Evolutionary conservation across 2,329 filamentous ascomycete genomes (phyloP).

Genomic region (Fusarium scirpi): DNA sequence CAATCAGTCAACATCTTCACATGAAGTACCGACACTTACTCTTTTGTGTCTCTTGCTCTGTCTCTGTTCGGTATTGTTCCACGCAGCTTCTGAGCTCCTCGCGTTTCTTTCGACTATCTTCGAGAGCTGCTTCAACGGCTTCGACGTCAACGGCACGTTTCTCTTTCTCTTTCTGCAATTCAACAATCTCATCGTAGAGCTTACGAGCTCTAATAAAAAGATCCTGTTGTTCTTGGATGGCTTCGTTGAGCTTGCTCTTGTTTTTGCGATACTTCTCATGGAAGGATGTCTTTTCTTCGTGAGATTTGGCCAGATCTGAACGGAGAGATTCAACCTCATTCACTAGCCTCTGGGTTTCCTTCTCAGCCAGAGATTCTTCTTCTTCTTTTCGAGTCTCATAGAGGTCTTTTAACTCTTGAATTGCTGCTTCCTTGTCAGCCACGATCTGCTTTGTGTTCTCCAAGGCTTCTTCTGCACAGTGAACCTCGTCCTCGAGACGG

Average conservation of each 20-base stretch:
- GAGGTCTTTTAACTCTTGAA: conserved; percentile 43
- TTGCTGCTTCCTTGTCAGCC: conserved; percentile 38
- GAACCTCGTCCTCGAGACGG: conserved; percentile 44
- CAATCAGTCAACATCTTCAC: conserved; percentile 1
- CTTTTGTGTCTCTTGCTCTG: conserved; percentile 37
- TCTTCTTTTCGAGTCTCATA: conserved; percentile 47
- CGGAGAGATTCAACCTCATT: conserved; percentile 48
- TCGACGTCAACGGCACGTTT: conserved; percentile 39
- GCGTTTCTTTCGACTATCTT: conserved; percentile 48
- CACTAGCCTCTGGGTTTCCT: conserved; percentile 45
- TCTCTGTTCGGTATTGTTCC: conserved; percentile 43
- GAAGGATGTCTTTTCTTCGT: conserved; percentile 33
- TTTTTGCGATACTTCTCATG: conserved; percentile 53
- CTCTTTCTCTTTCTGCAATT: conserved; percentile 52
- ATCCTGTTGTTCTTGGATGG: conserved; percentile 60
- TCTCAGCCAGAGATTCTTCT: conserved; percentile 39
- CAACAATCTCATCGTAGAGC: conserved; percentile 50
- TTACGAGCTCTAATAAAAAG: conserved; percentile 54
- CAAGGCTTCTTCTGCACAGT: conserved; percentile 35
- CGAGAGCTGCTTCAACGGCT: conserved; percentile 46
- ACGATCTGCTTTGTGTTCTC: conserved; percentile 26
- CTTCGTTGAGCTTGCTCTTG: conserved; percentile 58
- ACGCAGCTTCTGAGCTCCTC: conserved; percentile 51
- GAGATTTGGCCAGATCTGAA: conserved; percentile 42
- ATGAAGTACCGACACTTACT: conserved; percentile 34